A percentile compares a stretch with the other conserved stretches of the same genome.
phyloP scores from a whole-genome alignment of 495 filamentous ascomycete species.

The Talaromyces proteolyticus region DNA sequence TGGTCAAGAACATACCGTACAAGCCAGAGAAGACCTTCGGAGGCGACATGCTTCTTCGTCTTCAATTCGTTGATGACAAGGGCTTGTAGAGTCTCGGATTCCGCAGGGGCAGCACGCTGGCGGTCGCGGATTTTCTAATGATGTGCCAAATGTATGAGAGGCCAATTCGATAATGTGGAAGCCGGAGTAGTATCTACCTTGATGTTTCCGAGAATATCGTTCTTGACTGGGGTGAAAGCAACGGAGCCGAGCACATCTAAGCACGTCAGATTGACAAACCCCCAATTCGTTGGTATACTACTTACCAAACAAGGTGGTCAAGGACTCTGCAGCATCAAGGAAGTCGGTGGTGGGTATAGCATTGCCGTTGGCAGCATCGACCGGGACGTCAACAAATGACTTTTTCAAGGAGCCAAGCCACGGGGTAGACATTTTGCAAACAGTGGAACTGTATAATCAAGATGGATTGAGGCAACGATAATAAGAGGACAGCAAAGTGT shows the following conservation, averaged over 20 bases:
- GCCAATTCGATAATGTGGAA: conserved; percentile 5
- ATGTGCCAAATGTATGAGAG: conserved; percentile 10
- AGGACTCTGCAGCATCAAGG: conserved; percentile 80
- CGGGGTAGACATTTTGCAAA: conserved; percentile 23
- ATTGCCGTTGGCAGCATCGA: conserved; percentile 65
- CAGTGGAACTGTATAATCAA: conserved; percentile 3
- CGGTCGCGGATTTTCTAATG: conserved; percentile 84
- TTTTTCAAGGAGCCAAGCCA: conserved; percentile 78
- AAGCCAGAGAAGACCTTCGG: conserved; percentile 89
- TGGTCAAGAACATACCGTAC: conserved; percentile 56
- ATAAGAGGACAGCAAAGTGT: conserved; percentile 8
- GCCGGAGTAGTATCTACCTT: conserved; percentile 52
- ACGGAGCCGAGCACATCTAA: conserved; percentile 74
- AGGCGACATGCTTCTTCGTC: conserved; percentile 74
- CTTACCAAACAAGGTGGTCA: conserved; percentile 83
- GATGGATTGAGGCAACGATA: no score
- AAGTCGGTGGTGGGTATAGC: conserved; percentile 81
- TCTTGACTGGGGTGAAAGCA: conserved; percentile 84
- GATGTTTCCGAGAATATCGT: conserved; percentile 85
- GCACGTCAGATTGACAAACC: background rate
- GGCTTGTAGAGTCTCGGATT: conserved; percentile 75
- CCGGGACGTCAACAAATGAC: conserved; percentile 75
- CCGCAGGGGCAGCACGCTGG: conserved; percentile 65
- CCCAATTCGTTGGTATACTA: background rate
- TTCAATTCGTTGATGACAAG: conserved; percentile 84